Evolutionary conservation across 768 basidiomycete genomes (phyloP).

Genomic region (Lactarius tabidus): DNA sequence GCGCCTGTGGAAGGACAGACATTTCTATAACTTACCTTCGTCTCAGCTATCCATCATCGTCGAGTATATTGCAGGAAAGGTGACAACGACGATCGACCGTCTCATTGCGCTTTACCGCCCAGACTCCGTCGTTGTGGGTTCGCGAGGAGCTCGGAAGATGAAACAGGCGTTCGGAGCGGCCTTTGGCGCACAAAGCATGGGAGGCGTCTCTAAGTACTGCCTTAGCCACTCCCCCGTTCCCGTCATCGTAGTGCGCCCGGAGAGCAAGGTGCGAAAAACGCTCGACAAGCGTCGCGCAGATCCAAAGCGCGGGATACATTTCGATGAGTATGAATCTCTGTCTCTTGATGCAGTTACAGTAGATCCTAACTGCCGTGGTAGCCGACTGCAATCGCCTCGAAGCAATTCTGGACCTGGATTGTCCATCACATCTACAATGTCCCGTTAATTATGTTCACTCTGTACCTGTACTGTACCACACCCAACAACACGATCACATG

Average conservation of each 20-base stretch:
- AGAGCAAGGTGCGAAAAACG: conserved; percentile 79
- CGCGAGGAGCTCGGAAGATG: conserved; percentile 61
- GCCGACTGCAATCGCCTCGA: conserved; percentile 8
- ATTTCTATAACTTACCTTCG: background rate
- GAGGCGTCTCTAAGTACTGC: conserved; percentile 66
- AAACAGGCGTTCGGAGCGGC: conserved; percentile 52
- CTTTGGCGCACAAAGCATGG: conserved; percentile 51
- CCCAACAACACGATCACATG: conserved; percentile 25
- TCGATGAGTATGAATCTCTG: conserved; percentile 50
- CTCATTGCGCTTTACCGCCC: conserved; percentile 90
- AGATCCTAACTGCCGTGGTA: background rate
- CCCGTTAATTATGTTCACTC: conserved; percentile 19
- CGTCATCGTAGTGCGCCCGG: conserved; percentile 91
- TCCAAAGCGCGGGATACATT: conserved; percentile 83
- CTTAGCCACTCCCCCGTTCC: conserved; percentile 92
- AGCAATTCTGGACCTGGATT: conserved; percentile 12
- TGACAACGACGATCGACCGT: conserved; percentile 86
- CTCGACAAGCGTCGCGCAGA: conserved; percentile 83
- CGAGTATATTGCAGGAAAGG: conserved; percentile 89
- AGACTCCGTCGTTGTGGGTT: conserved; percentile 91
- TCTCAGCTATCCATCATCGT: conserved; percentile 82
- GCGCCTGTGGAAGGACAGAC: background rate
- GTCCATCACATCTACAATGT: conserved; percentile 11
- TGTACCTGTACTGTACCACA: no score
- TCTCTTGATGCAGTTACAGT: background rate